phyloP scores from a whole-genome alignment of 2,329 filamentous ascomycete species.

The Sporothrix brunneoviolacea region DNA sequence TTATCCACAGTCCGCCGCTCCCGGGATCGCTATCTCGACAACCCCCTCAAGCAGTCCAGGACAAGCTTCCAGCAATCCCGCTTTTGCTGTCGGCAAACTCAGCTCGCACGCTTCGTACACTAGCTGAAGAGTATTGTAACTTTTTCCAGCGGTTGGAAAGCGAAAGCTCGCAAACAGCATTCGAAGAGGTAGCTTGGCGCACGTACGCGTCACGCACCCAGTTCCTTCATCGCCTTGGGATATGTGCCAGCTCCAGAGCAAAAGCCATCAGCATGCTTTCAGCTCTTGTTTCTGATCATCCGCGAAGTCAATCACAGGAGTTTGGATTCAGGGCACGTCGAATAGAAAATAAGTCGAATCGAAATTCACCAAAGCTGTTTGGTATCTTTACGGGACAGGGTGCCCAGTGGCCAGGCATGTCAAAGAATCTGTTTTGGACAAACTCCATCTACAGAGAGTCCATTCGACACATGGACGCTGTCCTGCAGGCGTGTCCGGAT shows the following conservation, averaged over 20 bases:
- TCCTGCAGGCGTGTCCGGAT: slow-evolving; percentile 21
- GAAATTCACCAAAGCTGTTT: neutral
- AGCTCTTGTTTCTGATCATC: neutral
- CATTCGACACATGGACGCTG: slow-evolving; percentile 28
- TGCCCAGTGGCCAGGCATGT: slow-evolving; percentile 20
- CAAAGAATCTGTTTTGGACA: slow-evolving; percentile 5
- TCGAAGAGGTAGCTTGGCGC: slow-evolving; percentile 6
- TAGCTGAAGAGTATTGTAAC: neutral
- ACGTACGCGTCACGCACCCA: neutral
- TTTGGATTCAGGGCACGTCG: slow-evolving; percentile 4
- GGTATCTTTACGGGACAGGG: slow-evolving; percentile 23
- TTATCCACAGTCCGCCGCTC: slow-evolving; percentile 27
- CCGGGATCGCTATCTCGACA: slow-evolving; percentile 13
- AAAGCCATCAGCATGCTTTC: slow-evolving; percentile 1
- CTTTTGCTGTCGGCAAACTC: slow-evolving; percentile 7
- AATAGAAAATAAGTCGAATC: neutral
- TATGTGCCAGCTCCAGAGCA: neutral
- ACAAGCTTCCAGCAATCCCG: neutral
- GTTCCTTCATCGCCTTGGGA: slow-evolving; percentile 4
- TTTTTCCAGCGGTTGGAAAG: neutral
- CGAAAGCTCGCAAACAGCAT: neutral
- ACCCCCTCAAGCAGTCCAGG: neutral
- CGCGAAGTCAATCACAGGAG: neutral
- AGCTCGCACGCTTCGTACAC: neutral
- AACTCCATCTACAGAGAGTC: slow-evolving; percentile 22